These are phyloP conservation scores for Articulospora tetracladia DNA, from an alignment of 495 filamentous ascomycete genomes.

Conservation along the genomic window DNA sequence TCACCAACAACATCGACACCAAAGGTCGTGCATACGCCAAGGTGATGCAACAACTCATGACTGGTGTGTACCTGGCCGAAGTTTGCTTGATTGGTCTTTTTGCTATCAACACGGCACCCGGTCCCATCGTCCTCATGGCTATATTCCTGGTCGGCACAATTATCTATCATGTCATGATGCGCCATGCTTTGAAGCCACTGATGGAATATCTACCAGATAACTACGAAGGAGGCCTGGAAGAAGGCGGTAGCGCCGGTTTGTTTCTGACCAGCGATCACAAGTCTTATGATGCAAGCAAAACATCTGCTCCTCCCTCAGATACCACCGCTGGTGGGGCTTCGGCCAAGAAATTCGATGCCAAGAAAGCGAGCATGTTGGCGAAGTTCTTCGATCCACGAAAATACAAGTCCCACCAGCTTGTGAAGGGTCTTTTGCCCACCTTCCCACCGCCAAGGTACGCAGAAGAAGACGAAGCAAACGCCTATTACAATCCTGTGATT, in stretches of 20 bases:
- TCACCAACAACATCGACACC: slow-evolving; percentile 79
- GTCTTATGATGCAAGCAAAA: slow-evolving; percentile 25
- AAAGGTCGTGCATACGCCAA: slow-evolving; percentile 81
- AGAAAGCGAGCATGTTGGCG: slow-evolving; percentile 43
- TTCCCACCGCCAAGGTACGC: slow-evolving; percentile 43
- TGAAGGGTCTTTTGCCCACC: slow-evolving; percentile 67
- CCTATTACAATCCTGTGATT: slow-evolving; percentile 75
- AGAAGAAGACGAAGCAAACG: slow-evolving; percentile 57
- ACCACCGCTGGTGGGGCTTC: slow-evolving; percentile 23
- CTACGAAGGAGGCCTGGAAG: slow-evolving; percentile 55
- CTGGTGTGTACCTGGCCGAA: slow-evolving; percentile 83
- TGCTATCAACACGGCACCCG: slow-evolving; percentile 65
- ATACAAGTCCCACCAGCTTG: slow-evolving; percentile 63
- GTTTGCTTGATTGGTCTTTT: slow-evolving; percentile 91
- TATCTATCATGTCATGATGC: slow-evolving; percentile 79
- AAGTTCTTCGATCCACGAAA: slow-evolving; percentile 75
- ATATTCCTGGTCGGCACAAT: slow-evolving; percentile 72
- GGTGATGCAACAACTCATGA: slow-evolving; percentile 84
- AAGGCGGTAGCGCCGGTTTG: slow-evolving; percentile 26
- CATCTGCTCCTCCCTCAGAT: slow-evolving; percentile 26
- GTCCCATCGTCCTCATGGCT: slow-evolving; percentile 81
- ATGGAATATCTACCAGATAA: slow-evolving; percentile 70
- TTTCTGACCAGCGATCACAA: slow-evolving; percentile 31
- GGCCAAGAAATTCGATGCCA: slow-evolving; percentile 24
- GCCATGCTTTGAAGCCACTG: slow-evolving; percentile 70